Evolutionary conservation across 148 eudicot species (phyloP).

Genomic region (Chenopodium formosanum): DNA sequence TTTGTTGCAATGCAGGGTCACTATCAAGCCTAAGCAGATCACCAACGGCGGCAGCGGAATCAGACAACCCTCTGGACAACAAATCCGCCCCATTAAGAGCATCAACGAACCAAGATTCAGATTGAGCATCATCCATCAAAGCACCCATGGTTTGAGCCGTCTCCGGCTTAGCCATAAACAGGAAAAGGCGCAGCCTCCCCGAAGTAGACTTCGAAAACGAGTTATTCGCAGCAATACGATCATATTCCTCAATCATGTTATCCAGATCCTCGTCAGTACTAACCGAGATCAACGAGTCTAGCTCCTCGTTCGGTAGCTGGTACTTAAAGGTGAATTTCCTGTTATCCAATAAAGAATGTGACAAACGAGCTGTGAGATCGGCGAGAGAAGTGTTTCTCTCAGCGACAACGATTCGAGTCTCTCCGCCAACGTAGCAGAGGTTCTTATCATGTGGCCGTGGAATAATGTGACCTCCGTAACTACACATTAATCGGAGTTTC

Average conservation of each 20-base stretch:
- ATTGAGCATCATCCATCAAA: conserved; percentile 60
- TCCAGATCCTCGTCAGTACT: conserved; percentile 71
- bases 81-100: conserved; percentile 56
- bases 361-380: conserved; percentile 46
- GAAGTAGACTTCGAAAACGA: conserved; percentile 21
- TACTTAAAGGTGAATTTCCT: conserved; percentile 61
- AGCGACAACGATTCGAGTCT: conserved; percentile 62
- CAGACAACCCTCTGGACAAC: conserved; percentile 58
- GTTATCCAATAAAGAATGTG: conserved; percentile 51
- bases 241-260: conserved; percentile 79
- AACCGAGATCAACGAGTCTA: conserved; percentile 71
- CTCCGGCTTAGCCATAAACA: conserved; percentile 61
- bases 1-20: conserved; percentile 14
- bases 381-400: conserved; percentile 53
- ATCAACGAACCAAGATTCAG: conserved; percentile 81
- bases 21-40: conserved; percentile 47
- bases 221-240: conserved; percentile 31
- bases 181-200: conserved; percentile 51
- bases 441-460: conserved; percentile 79
- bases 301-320: conserved; percentile 80
- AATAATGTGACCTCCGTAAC: conserved; percentile 81
- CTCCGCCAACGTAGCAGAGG: conserved; percentile 82
- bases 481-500: conserved; percentile 79
- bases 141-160: conserved; percentile 66
- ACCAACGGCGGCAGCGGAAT: conserved; percentile 49